Conservation (phyloP, 176 grass and related monocot genomes). For the Carex parvula region DNA sequence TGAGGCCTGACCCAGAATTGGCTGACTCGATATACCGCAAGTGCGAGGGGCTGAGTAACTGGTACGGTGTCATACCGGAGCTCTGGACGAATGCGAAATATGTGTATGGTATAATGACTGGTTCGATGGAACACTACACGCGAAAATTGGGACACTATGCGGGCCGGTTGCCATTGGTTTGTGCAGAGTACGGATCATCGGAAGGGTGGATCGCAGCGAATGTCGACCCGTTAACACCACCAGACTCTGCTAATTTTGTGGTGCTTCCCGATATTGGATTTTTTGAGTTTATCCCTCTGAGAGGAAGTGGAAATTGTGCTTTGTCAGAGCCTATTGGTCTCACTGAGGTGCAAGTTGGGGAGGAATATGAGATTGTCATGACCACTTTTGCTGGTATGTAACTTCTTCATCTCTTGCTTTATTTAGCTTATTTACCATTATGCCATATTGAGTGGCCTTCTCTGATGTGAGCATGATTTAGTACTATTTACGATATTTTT, state of each 20-base stretch:
- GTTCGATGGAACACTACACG: slow-evolving; percentile 84
- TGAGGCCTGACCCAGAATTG: slow-evolving; percentile 45
- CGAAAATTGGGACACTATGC: slow-evolving; percentile 87
- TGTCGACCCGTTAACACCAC: slow-evolving; percentile 51
- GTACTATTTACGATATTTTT: background rate
- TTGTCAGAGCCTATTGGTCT: slow-evolving; percentile 53
- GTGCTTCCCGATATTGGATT: slow-evolving; percentile 84
- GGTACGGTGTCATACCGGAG: slow-evolving; percentile 88
- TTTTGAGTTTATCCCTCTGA: slow-evolving; percentile 88
- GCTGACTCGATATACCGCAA: slow-evolving; percentile 51
- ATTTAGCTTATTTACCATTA: slow-evolving; percentile 10
- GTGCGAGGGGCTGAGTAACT: slow-evolving; percentile 62
- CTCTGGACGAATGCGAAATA: slow-evolving; percentile 80
- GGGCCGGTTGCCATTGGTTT: slow-evolving; percentile 56
- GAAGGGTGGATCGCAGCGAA: slow-evolving; percentile 81
- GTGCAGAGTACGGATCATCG: slow-evolving; percentile 78
- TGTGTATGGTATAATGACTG: slow-evolving; percentile 90
- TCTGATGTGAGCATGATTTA: slow-evolving; percentile 11
- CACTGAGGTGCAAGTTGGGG: slow-evolving; percentile 63
- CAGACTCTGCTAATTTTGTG: slow-evolving; percentile 57
- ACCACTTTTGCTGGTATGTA: slow-evolving; percentile 87
- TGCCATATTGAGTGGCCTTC: slow-evolving; percentile 16
- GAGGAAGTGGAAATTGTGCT: slow-evolving; percentile 17
- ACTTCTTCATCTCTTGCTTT: background rate
- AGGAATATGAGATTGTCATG: slow-evolving; percentile 79